These are phyloP conservation scores for Solanum sejunctum DNA, from an alignment of 257 asterid genomes.

Conservation along the genomic window DNA sequence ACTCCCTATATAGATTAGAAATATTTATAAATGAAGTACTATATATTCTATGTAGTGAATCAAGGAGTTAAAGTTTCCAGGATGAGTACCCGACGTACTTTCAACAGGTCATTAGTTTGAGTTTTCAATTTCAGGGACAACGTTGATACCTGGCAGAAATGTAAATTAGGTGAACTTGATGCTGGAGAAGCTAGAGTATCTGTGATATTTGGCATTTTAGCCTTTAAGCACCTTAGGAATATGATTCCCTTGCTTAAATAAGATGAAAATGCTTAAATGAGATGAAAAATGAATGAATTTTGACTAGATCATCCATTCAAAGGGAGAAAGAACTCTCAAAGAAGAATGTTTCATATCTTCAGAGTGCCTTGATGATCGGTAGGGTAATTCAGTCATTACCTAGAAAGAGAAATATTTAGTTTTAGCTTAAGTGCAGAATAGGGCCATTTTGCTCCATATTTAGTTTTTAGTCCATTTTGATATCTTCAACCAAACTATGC, in stretches of 20 bases:
- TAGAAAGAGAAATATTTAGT: not conserved
- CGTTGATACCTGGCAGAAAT: not conserved
- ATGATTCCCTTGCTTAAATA: not conserved
- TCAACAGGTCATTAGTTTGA: not conserved
- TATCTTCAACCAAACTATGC: not conserved
- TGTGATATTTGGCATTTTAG: not conserved
- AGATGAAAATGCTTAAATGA: not conserved
- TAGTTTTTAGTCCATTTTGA: not conserved
- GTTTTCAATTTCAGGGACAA: not conserved
- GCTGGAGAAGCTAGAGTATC: not conserved
- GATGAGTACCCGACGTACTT: not conserved
- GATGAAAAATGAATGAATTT: not conserved
- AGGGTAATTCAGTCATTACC: not conserved
- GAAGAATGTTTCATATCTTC: not conserved
- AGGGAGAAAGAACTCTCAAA: not conserved
- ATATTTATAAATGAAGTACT: not conserved
- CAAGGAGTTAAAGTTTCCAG: not conserved
- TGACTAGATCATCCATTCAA: not conserved
- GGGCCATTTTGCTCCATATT: not conserved
- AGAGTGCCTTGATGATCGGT: not conserved
- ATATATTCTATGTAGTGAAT: not conserved
- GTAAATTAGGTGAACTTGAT: not conserved
- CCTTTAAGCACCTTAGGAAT: not conserved
- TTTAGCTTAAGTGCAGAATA: not conserved
- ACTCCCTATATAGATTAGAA: not conserved